Base-by-base conservation (phyloP, 2,329 filamentous ascomycete genomes). In the Verticillium isaacii region DNA sequence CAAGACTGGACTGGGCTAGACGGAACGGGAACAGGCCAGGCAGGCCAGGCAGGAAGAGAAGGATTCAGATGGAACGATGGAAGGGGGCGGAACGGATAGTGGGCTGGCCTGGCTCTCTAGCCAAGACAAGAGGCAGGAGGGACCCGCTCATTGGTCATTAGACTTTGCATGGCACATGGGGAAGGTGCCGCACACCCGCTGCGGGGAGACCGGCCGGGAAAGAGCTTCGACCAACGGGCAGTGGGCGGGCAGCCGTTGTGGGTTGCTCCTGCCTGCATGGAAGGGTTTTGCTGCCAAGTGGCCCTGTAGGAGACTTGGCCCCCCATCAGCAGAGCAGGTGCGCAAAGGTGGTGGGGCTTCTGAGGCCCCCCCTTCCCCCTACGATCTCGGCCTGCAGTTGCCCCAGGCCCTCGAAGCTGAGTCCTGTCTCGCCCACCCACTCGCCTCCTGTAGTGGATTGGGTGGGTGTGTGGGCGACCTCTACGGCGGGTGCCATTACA, bases 121-220 rank as follows among this genome's bases (percentile, higher is more conserved):
- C 39, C n/a, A 17, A 45, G 39, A 45, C 39, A 45, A 45, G 15
- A n/a, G 19, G 45, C 6, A 50, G 45, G 45, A 50, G n/a, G 45
- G 17, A 23, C 45, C 45, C 45, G n/a, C n/a, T 23, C 8, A 50
- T 23, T 50, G 45, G 19, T 50, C 45, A 19, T 50, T 23, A n/a
- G 9, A 23, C 19, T 50, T 50, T 50, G 45, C 45, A 57, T 57
- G 55, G 34, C 55, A 34, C 32, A 36, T 23, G 55, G 55, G 32
- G 17, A 50, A 12, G 45, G 54, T 57, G 55, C 55, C 55, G 55
- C 55, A 57, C 55, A 57, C 55, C 55, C 45, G 45, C 45, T 50
- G 45, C 45, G 45, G 55, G 55, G 17, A 36, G 32, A 19, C 55
- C 34, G 32, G 32, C 32, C 32, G 55, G 55, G 32, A 19, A 57